Base-by-base conservation (phyloP, 2,329 filamentous ascomycete species). In the Alternaria atra region DNA sequence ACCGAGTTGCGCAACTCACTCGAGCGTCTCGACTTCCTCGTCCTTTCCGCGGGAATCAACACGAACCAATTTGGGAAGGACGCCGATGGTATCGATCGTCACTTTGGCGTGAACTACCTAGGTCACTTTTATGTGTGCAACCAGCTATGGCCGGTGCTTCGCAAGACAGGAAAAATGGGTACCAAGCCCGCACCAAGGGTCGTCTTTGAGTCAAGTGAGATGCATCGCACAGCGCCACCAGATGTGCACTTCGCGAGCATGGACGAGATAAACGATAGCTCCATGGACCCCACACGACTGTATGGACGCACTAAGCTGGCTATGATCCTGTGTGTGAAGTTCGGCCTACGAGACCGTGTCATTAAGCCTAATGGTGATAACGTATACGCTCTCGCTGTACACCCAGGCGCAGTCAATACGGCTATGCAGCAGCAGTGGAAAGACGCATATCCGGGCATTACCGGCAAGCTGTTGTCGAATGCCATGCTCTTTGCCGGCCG, bases 371-470 rank as follows among this genome's bases (percentile, higher is more conserved):
- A 82, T 39, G 69, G 71, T 3, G 80, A 83, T 50, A 72, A 75
- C 5, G 77, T 83, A 17, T 80, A 77, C 60, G 80, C 79, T 1
- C 55, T 82, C 27, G 72, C 79, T 4, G 80, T 83, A 1, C 80
- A 83, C 56, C 81, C 81, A 3, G 80, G 80, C 9, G 65, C 63
- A 0, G 71, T 82, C 23, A 82, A 80, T 7, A 82, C 81, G 0
- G 73, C 74, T 4, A 82, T 82, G 77, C 80, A 82, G 53, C 72
- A 82, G 52, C 80, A 83, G 58, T 83, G 80, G 80, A 82, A 83
- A 58, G 79, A 81, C 15, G 80, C 81, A 0, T 83, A 82, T 44
- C 81, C 80, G 0, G 80, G 80, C 0, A 65, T 83, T 0, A 73
- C 76, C 0, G 81, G 81, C 1, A 78, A 77, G 27, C 62, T 82